Conservation (phyloP, 192 early-diverging fungal genomes). For the Gamsiella multidivaricata region DNA sequence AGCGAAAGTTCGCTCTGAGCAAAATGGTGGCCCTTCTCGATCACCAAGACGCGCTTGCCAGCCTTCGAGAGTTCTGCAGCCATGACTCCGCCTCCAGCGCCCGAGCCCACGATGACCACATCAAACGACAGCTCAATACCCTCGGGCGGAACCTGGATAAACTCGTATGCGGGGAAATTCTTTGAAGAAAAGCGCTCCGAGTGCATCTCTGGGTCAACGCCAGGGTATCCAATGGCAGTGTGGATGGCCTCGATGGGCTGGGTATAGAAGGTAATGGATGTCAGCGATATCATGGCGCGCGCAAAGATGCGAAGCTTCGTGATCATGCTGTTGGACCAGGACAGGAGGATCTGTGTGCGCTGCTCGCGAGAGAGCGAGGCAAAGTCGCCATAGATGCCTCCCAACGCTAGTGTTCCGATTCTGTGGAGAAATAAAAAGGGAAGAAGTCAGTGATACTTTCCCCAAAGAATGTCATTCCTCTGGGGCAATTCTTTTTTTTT, state of each 20-base stretch:
- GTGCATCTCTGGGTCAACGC: constrained; percentile 57
- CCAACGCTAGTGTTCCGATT: constrained; percentile 38
- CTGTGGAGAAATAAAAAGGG: constrained; percentile 2
- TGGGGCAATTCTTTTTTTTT: no score
- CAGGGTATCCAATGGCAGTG: constrained; percentile 65
- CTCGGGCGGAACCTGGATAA: constrained; percentile 59
- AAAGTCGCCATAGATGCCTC: constrained; percentile 43
- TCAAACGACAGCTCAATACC: constrained; percentile 61
- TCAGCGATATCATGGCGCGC: constrained; percentile 15
- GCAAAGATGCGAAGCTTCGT: constrained; percentile 37
- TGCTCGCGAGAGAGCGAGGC: constrained; percentile 36
- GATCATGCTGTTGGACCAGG: constrained; percentile 48
- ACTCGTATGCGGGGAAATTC: constrained; percentile 62
- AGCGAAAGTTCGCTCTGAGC: constrained; percentile 63
- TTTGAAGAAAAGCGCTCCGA: constrained; percentile 48
- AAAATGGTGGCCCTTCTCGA: constrained; percentile 77
- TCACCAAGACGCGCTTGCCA: constrained; percentile 74
- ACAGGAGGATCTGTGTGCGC: constrained; percentile 28
- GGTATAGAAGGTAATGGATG: constrained; percentile 20
- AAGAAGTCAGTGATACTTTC: neutral
- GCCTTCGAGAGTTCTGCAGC: constrained; percentile 73
- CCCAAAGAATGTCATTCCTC: neutral
- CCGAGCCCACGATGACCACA: constrained; percentile 76
- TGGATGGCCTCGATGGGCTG: constrained; percentile 42
- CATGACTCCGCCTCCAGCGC: constrained; percentile 74